Evolutionary conservation across 352 stramenopile genomes (phyloP).

Genomic region (Phytophthora hibernalis): DNA sequence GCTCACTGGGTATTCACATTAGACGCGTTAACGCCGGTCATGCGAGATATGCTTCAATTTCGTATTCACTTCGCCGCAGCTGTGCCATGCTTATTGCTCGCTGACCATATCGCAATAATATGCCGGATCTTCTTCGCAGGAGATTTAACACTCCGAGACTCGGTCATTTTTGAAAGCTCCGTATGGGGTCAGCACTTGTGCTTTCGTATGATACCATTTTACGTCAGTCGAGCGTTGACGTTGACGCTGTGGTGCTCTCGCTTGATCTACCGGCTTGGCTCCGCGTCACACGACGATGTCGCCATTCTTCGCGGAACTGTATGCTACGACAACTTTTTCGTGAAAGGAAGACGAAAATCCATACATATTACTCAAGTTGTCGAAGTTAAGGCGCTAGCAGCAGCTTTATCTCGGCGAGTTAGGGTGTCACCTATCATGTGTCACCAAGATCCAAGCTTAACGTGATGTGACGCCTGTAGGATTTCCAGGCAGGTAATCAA

Average conservation of each 20-base stretch:
- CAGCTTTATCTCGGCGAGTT: conserved; percentile 6
- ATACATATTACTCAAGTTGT: conserved; percentile 13
- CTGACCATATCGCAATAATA: conserved; percentile 17
- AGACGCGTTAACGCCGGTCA: conserved; percentile 43
- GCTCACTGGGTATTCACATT: conserved; percentile 45
- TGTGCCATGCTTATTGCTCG: conserved; percentile 13
- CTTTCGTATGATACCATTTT: conserved; percentile 23
- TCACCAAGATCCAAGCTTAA: background rate
- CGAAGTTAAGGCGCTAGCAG: conserved; percentile 4
- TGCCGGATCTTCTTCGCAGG: conserved; percentile 12
- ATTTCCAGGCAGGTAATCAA: background rate
- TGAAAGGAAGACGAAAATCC: conserved; percentile 12
- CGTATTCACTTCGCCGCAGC: conserved; percentile 9
- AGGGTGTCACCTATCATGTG: conserved; percentile 8
- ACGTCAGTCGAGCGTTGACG: conserved; percentile 26
- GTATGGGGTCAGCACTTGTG: conserved; percentile 22
- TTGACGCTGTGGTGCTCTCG: conserved; percentile 24
- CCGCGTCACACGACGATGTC: conserved; percentile 20
- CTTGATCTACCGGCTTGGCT: conserved; percentile 11
- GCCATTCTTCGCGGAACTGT: conserved; percentile 39
- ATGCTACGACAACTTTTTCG: conserved; percentile 42
- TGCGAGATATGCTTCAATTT: conserved; percentile 28
- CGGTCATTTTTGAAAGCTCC: conserved; percentile 14
- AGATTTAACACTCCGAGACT: conserved; percentile 11
- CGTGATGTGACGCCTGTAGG: background rate